phyloP scores from a whole-genome alignment of 148 eudicot species.

The Amaranthus cruentus region DNA sequence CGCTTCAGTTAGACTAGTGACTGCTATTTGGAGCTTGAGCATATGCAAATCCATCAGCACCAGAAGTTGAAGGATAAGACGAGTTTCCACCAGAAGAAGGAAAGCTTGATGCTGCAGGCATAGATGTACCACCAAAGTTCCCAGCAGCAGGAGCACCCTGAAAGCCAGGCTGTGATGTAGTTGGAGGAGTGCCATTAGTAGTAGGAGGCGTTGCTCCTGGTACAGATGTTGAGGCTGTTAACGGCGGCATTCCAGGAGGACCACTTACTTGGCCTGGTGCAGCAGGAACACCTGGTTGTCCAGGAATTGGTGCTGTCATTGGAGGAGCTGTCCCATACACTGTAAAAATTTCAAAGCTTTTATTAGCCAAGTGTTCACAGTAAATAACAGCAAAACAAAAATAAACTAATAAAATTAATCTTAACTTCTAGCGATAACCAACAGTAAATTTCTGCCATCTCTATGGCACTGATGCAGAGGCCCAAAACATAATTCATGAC shows the following conservation, averaged over 20 bases:
- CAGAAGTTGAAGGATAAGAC: slow-evolving; percentile 23
- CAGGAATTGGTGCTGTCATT: slow-evolving; percentile 36
- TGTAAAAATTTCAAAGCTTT: slow-evolving; percentile 17
- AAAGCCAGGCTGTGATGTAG: slow-evolving; percentile 29
- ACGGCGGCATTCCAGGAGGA: slow-evolving; percentile 40
- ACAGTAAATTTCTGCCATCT: background rate
- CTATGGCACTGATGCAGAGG: background rate
- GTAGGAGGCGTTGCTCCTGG: slow-evolving; percentile 34
- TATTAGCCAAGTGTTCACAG: background rate
- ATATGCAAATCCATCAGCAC: slow-evolving; percentile 29
- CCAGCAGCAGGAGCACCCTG: slow-evolving; percentile 29
- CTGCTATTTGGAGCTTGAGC: slow-evolving; percentile 22
- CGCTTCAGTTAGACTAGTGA: slow-evolving; percentile 7
- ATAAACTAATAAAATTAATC: background rate
- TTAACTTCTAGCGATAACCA: background rate
- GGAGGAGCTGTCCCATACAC: slow-evolving; percentile 48
- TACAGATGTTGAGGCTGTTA: slow-evolving; percentile 30
- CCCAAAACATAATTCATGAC: background rate
- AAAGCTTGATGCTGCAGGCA: slow-evolving; percentile 30
- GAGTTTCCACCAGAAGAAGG: slow-evolving; percentile 29
- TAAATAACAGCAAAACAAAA: background rate
- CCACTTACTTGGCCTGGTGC: slow-evolving; percentile 42
- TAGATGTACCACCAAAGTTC: slow-evolving; percentile 26
- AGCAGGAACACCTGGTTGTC: slow-evolving; percentile 50
- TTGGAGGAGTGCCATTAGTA: slow-evolving; percentile 26